Evolutionary conservation across 805 yeast species (phyloP).

Genomic region (Lachancea waltii): DNA sequence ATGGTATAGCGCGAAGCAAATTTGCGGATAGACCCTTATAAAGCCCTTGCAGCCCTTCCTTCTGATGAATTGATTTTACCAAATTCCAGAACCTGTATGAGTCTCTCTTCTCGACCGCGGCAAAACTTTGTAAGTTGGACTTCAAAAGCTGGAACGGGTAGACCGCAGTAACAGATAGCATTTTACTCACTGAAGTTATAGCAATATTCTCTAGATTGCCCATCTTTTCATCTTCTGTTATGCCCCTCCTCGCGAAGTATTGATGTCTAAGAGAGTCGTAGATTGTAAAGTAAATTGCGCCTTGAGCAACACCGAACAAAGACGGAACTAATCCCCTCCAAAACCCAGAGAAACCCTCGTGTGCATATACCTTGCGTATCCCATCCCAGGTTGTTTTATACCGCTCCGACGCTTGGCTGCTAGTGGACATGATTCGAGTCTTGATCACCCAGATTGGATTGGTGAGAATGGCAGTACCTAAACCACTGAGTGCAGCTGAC

Average conservation of each 20-base stretch:
- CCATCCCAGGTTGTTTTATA: constrained; percentile 59
- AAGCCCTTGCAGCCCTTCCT: constrained; percentile 60
- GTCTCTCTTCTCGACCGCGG: constrained; percentile 19
- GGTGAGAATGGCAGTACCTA: constrained; percentile 66
- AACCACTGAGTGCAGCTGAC: constrained; percentile 66
- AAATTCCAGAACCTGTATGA: constrained; percentile 29
- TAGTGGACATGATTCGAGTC: constrained; percentile 69
- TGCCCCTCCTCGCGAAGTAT: constrained; percentile 17
- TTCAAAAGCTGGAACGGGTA: constrained; percentile 84
- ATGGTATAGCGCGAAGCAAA: constrained; percentile 77
- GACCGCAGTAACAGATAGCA: constrained; percentile 55
- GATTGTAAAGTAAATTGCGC: constrained; percentile 78
- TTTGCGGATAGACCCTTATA: constrained; percentile 82
- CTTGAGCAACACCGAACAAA: constrained; percentile 78
- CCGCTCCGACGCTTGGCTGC: constrained; percentile 13
- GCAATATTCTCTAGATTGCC: constrained; percentile 52
- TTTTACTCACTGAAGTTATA: constrained; percentile 64
- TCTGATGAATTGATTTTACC: constrained; percentile 34
- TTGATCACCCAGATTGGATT: constrained; percentile 96
- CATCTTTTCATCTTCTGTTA: constrained; percentile 26
- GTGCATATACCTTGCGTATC: constrained; percentile 36
- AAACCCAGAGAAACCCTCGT: constrained; percentile 56
- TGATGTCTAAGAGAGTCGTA: constrained; percentile 68
- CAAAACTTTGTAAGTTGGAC: constrained; percentile 61
- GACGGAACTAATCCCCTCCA: constrained; percentile 75